These are phyloP conservation scores for Leccinum rimulosum DNA, from an alignment of 768 basidiomycete species.

Conservation along the genomic window DNA sequence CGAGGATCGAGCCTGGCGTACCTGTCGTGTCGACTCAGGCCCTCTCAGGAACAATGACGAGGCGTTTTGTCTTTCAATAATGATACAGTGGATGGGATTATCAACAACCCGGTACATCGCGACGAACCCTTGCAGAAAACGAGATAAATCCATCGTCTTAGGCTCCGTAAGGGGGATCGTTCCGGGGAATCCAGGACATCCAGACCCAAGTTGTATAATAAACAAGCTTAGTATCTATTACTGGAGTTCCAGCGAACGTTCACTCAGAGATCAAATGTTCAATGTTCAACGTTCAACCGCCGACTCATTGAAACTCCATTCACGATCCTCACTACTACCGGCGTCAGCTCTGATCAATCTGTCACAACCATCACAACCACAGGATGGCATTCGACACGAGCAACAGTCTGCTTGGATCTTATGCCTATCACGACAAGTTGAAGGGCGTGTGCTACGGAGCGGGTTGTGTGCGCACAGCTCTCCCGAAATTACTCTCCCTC, in stretches of 20 bases:
- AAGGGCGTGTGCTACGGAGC: slow-evolving; percentile 56
- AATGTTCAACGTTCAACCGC: too few relatives aligned
- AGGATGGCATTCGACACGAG: too few relatives aligned
- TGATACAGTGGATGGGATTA: neutral
- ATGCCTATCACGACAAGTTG: slow-evolving; percentile 65
- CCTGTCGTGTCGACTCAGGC: neutral
- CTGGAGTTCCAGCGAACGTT: too few relatives aligned
- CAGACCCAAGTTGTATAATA: neutral
- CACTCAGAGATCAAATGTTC: too few relatives aligned
- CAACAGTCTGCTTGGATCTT: slow-evolving; percentile 44
- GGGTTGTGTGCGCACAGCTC: slow-evolving; percentile 56
- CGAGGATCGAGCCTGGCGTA: neutral
- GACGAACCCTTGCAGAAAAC: neutral
- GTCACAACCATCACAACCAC: too few relatives aligned
- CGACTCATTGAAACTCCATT: too few relatives aligned
- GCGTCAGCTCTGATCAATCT: too few relatives aligned
- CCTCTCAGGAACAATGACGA: too few relatives aligned
- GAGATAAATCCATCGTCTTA: neutral
- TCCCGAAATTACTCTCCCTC: slow-evolving; percentile 56
- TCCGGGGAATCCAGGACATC: neutral
- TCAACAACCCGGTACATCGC: slow-evolving; percentile 15
- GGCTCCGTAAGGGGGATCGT: slow-evolving; percentile 15
- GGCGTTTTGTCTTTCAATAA: neutral
- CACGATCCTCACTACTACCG: too few relatives aligned
- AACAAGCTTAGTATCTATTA: too few relatives aligned